Percentiles rank a stretch among this genome's conserved stretches.
phyloP scores from a whole-genome alignment of 495 filamentous ascomycete species.

The Penicillium arizonense region DNA sequence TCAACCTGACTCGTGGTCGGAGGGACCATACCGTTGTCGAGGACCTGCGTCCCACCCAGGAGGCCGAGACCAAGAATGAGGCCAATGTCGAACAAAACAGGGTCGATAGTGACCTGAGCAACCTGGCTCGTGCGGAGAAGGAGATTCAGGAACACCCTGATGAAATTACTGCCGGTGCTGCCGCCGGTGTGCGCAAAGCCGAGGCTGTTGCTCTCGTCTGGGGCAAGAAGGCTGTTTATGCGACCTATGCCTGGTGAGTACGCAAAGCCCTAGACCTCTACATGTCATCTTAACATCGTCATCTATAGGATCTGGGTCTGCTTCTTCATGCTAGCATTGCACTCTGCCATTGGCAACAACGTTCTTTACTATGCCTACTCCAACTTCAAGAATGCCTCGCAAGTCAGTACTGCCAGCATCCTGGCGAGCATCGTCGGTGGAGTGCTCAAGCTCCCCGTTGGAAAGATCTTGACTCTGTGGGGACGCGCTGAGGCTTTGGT shows the following conservation, averaged over 20 bases:
- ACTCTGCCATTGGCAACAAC: slow-evolving; percentile 30
- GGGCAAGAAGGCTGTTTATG: slow-evolving; percentile 32
- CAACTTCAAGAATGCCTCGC: slow-evolving; percentile 30
- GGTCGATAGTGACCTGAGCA: slow-evolving; percentile 1
- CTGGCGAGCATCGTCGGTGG: slow-evolving; percentile 56
- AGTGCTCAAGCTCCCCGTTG: slow-evolving; percentile 62
- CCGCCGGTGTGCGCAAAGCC: slow-evolving; percentile 41
- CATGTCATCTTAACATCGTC: neutral
- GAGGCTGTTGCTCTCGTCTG: slow-evolving; percentile 41
- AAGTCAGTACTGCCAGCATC: slow-evolving; percentile 36
- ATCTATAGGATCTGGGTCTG: slow-evolving; percentile 40
- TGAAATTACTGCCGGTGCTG: slow-evolving; percentile 27
- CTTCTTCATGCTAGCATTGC: slow-evolving; percentile 43
- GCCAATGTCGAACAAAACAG: slow-evolving; percentile 7
- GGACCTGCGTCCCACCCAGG: slow-evolving; percentile 7
- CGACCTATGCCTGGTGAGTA: slow-evolving; percentile 37
- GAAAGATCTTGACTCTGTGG: slow-evolving; percentile 66
- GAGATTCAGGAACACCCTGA: slow-evolving; percentile 27
- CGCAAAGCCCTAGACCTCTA: neutral
- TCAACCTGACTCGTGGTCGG: slow-evolving; percentile 16
- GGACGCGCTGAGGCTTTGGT: slow-evolving; percentile 56
- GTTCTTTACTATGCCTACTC: slow-evolving; percentile 31
- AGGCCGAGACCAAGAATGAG: neutral
- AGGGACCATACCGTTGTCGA: slow-evolving; percentile 9
- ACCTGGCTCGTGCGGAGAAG: slow-evolving; percentile 25